Evolutionary conservation across 2,329 filamentous ascomycete genomes (phyloP), one percentile per base, ranked within the genome.

Genomic region (Orbilia blumenaviensis): DNA sequence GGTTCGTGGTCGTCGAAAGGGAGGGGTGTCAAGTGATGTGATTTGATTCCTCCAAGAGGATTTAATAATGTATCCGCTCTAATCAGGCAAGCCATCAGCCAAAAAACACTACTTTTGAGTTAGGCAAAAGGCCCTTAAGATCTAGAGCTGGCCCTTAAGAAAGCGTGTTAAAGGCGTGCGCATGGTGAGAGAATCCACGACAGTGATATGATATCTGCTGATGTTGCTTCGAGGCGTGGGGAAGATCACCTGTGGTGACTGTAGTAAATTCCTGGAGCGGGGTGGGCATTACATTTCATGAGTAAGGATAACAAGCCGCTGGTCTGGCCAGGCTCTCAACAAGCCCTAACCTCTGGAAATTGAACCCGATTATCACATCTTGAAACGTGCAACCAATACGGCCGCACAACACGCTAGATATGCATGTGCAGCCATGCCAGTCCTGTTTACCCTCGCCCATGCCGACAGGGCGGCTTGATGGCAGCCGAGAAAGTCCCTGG

Each of bases 331-430:
- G 3, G 23, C 21, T 38, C 32, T 52, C n/a, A 52, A 14, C 52
- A 25, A 56, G 52, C 18, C n/a, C 25, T 44, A 32, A 29, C 10
- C 42, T 32, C 56, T 36, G 38, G 23, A 44, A 44, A 61, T 36
- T 44, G 38, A 36, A 36, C 52, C 38, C 16, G 34, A 63, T 50
- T 46, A 60, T 61, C 60, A 72, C 32, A 60, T 50, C 50, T 60
- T 50, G 36, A 58, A 42, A 50, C 34, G 32, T 36, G 46, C 46
- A 41, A 36, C 61, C 52, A 63, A 63, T 29, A 36, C 41, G 54
- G 63, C 56, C 63, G 63, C 63, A 63, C 68, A 68, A 68, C 63
- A 41, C 62, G 62, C 56, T 66, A 27, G 42, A 42, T 56, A 38
- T 56, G 58, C 34, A 56, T 50, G 18, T 62, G 52, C 67, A 64